Evolutionary conservation across 495 filamentous ascomycete genomes (phyloP).

Genomic region (Podospora pseudoanserina): DNA sequence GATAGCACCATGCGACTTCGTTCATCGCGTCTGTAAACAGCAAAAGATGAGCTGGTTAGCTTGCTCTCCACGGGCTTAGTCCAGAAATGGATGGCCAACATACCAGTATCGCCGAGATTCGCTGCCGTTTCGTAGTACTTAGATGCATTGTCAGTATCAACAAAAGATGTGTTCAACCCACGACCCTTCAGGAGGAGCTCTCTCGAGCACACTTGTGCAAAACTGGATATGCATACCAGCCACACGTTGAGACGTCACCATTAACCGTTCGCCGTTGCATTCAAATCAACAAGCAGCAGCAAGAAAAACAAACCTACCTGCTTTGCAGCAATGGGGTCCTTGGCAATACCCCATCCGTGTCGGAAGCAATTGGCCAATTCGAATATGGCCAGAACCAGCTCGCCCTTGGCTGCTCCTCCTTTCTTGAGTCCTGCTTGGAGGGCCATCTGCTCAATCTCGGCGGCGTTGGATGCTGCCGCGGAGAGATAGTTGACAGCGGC

Average conservation of each 20-base stretch:
- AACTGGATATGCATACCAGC: neutral
- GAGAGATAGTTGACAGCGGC: slow-evolving; percentile 79
- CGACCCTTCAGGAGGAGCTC: neutral
- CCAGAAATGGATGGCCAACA: slow-evolving; percentile 15
- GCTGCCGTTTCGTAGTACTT: slow-evolving; percentile 97
- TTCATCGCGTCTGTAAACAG: slow-evolving; percentile 80
- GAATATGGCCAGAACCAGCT: slow-evolving; percentile 95
- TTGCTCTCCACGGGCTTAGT: neutral
- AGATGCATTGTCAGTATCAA: slow-evolving; percentile 7
- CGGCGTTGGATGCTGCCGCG: slow-evolving; percentile 86
- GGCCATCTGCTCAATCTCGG: slow-evolving; percentile 76
- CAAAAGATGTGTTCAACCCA: neutral
- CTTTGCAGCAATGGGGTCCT: slow-evolving; percentile 82
- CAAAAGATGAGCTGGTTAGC: slow-evolving; percentile 22
- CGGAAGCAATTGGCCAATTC: slow-evolving; percentile 95
- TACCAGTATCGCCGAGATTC: slow-evolving; percentile 83
- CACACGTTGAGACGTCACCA: slow-evolving; percentile 24
- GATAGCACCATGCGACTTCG: slow-evolving; percentile 92
- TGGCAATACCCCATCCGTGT: slow-evolving; percentile 89
- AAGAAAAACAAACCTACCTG: slow-evolving; percentile 38
- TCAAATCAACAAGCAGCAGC: slow-evolving; percentile 1
- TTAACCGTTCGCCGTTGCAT: slow-evolving; percentile 4
- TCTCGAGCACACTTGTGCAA: neutral
- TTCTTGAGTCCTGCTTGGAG: slow-evolving; percentile 83
- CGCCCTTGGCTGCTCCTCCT: slow-evolving; percentile 91